Evolutionary conservation across 352 stramenopile genomes (phyloP).

Genomic region (Phytophthora pisi): DNA sequence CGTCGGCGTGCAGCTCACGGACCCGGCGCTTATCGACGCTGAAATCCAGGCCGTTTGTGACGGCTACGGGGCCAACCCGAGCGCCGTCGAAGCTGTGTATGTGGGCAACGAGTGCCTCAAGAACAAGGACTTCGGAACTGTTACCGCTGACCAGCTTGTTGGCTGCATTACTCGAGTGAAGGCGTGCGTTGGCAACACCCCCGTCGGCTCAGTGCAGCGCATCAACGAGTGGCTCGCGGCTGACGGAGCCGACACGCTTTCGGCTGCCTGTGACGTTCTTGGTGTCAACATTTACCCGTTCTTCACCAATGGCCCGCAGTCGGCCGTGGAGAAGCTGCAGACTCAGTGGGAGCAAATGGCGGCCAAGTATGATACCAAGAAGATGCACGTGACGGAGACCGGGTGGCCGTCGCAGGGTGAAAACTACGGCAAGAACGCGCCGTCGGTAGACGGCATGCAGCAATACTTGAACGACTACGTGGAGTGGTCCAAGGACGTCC

Average conservation of each 20-base stretch:
- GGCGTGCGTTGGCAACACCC: conserved; percentile 43
- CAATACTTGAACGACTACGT: conserved; percentile 54
- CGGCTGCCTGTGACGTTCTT: conserved; percentile 23
- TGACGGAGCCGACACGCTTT: conserved; percentile 39
- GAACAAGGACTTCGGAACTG: conserved; percentile 56
- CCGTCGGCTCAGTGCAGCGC: conserved; percentile 76
- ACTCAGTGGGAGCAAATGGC: conserved; percentile 56
- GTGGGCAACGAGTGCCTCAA: conserved; percentile 82
- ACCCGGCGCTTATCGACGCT: conserved; percentile 41
- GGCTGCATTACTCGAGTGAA: conserved; percentile 66
- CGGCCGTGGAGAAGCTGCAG: conserved; percentile 60
- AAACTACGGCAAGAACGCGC: conserved; percentile 38
- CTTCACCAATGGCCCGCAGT: conserved; percentile 52
- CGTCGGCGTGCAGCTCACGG: conserved; percentile 70
- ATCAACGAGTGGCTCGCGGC: conserved; percentile 72
- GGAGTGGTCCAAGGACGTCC: conserved; percentile 40
- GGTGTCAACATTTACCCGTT: conserved; percentile 86
- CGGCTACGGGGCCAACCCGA: conserved; percentile 45
- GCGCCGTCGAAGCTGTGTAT: conserved; percentile 65
- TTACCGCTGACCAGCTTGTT: conserved; percentile 42
- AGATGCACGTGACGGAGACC: conserved; percentile 63
- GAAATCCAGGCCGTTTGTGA: conserved; percentile 74
- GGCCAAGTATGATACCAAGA: conserved; percentile 46
- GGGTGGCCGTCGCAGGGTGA: conserved; percentile 62
- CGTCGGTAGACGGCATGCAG: conserved; percentile 46